Evolutionary conservation across 2,329 filamentous ascomycete species (phyloP), one percentile per base, ranked within the genome.

Genomic region (Cladosporium sp.): DNA sequence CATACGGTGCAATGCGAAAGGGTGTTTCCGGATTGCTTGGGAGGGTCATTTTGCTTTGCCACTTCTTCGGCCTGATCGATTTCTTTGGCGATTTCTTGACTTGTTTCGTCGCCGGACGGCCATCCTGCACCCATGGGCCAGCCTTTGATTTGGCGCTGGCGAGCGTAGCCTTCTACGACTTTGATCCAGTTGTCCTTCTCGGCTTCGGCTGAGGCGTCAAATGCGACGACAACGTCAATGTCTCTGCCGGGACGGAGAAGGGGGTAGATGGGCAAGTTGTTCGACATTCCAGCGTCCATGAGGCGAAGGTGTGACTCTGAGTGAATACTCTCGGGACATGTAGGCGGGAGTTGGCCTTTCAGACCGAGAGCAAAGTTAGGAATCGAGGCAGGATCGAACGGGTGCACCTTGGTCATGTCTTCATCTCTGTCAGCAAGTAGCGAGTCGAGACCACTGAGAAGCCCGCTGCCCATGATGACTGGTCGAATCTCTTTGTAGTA

Each of bases 221-320:
- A 99, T 3, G 93, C 92, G 54, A 99, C 86, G 54, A 98, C 82
- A 51, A 99, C 85, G 72, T 99, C 95, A 6, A 99, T 89, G 65
- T 96, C 86, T 39, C 95, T 86, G 2, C 93, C 94, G 0, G 92
- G 92, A 13, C 95, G 88, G 21, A 99, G 87, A 3, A 98, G 85
- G 0, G 95, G 95, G 76, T 99, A 99, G 49, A 98, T 93, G 1
- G 95, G 95, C 10, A 99, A 83, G 74, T 99, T 99, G 76, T 99
- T 98, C 69, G 91, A 96, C 95, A 99, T 99, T 59, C 95, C 95
- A 1, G 95, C 93, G 77, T 99, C 95, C 93, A 97, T 98, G 18
- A 84, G 77, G 64, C 83, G 79, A 43, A 84, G 75, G 75, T 96
- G 90, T 53, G 89, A 83, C 16, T 84, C 84, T 21, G 86, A 82